Percentiles rank a stretch among this genome's conserved stretches.
Evolutionary conservation across 177 flowering plant genomes (phyloP).

Genomic region (Tripterygium wilfordii): DNA sequence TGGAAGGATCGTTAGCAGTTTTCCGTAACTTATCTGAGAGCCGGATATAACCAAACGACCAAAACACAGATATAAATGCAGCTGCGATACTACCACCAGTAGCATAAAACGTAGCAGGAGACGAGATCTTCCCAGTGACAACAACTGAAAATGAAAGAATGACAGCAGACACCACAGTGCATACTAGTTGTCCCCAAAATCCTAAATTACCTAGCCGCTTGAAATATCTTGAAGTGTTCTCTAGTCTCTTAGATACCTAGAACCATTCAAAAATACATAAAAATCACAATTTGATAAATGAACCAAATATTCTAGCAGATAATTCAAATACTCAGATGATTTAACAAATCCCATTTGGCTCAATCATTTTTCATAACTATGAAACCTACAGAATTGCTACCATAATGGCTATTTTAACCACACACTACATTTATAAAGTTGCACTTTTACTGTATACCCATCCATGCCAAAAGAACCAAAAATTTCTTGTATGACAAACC

Average conservation of each 20-base stretch:
- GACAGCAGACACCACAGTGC: slow-evolving; percentile 81
- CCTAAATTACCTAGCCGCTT: slow-evolving; percentile 84
- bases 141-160: slow-evolving; percentile 86
- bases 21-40: slow-evolving; percentile 74
- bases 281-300: neutral
- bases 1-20: slow-evolving; percentile 83
- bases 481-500: neutral
- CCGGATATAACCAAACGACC: slow-evolving; percentile 93
- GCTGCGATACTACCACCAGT: slow-evolving; percentile 91
- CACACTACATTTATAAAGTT: too few species aligned
- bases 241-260: slow-evolving; percentile 88
- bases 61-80: slow-evolving; percentile 87
- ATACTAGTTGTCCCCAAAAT: slow-evolving; percentile 90
- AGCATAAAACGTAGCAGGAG: slow-evolving; percentile 84
- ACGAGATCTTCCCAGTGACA: slow-evolving; percentile 70
- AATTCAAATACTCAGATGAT: neutral
- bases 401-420: too few species aligned
- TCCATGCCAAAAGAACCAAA: neutral
- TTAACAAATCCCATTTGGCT: too few species aligned
- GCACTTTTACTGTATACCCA: too few species aligned
- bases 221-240: slow-evolving; percentile 82
- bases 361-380: too few species aligned
- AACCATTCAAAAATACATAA: slow-evolving; percentile 4
- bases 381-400: too few species aligned
- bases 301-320: neutral